Evolutionary conservation across 306 rosid species (phyloP).

Genomic region (Lagenaria siceraria): DNA sequence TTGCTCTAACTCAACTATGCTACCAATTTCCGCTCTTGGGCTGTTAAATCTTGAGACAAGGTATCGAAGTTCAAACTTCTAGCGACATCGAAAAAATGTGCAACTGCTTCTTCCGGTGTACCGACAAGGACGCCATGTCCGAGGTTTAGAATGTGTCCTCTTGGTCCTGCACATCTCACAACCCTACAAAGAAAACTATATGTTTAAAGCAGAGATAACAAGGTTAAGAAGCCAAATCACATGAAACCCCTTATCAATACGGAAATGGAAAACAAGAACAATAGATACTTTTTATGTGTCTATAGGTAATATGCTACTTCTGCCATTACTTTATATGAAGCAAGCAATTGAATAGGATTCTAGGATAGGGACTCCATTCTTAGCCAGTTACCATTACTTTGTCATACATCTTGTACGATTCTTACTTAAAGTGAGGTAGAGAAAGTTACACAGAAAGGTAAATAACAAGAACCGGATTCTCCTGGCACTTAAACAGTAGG

Average conservation of each 20-base stretch:
- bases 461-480: background rate
- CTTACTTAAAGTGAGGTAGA: background rate
- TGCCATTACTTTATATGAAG: background rate
- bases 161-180: slow-evolving; percentile 81
- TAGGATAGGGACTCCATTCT: background rate
- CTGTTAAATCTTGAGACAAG: slow-evolving; percentile 25
- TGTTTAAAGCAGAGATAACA: background rate
- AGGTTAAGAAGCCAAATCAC: background rate
- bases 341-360: background rate
- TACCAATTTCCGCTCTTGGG: slow-evolving; percentile 43
- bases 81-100: slow-evolving; percentile 90
- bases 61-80: slow-evolving; percentile 68
- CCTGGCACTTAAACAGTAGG: background rate
- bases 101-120: slow-evolving; percentile 93
- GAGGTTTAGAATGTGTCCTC: slow-evolving; percentile 85
- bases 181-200: slow-evolving; percentile 42
- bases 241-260: background rate
- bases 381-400: background rate
- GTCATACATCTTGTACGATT: background rate
- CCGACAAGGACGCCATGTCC: slow-evolving; percentile 96
- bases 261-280: background rate
- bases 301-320: background rate
- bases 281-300: background rate
- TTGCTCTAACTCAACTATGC: slow-evolving; percentile 7
- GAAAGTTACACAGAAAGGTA: background rate